A percentile compares a stretch with the other conserved stretches of the same genome.
These are phyloP conservation scores for Gynochthodes officinalis DNA, from an alignment of 257 asterid species.

Conservation along the genomic window DNA sequence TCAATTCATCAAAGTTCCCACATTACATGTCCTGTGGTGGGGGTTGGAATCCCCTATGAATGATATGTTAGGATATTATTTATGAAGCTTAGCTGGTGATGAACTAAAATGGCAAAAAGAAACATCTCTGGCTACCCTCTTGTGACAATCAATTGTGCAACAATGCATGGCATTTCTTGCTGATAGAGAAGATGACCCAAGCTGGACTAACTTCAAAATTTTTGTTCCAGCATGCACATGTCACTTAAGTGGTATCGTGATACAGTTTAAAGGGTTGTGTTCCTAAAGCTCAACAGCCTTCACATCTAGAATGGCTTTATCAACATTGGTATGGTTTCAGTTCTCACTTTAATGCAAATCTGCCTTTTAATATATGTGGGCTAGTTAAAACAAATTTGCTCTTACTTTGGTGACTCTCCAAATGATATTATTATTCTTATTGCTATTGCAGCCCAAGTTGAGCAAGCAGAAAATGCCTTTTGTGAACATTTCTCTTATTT, in stretches of 20 bases:
- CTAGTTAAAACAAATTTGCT: not conserved
- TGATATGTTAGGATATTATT: not conserved
- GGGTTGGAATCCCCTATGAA: not conserved
- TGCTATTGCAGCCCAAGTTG: not conserved
- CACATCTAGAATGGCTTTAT: not conserved
- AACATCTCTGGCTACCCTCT: not conserved
- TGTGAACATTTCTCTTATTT: not conserved
- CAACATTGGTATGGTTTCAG: not conserved
- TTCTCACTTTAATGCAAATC: not conserved
- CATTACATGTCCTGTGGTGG: not conserved
- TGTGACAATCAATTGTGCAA: not conserved
- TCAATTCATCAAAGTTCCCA: not conserved
- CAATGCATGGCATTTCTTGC: not conserved
- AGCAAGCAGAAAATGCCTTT: not conserved
- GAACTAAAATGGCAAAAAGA: not conserved
- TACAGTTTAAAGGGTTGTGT: not conserved
- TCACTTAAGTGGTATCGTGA: not conserved
- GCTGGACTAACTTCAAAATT: not conserved
- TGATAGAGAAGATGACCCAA: not conserved
- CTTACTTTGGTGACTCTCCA: not conserved
- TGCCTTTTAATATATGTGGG: not conserved
- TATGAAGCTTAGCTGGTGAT: not conserved
- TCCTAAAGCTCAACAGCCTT: not conserved
- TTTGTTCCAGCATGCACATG: not conserved
- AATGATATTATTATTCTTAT: not conserved